Evolutionary conservation across 805 yeast species (phyloP), one percentile per base, ranked within the genome.

Genomic region (Maudiozyma pseudohumilis): DNA sequence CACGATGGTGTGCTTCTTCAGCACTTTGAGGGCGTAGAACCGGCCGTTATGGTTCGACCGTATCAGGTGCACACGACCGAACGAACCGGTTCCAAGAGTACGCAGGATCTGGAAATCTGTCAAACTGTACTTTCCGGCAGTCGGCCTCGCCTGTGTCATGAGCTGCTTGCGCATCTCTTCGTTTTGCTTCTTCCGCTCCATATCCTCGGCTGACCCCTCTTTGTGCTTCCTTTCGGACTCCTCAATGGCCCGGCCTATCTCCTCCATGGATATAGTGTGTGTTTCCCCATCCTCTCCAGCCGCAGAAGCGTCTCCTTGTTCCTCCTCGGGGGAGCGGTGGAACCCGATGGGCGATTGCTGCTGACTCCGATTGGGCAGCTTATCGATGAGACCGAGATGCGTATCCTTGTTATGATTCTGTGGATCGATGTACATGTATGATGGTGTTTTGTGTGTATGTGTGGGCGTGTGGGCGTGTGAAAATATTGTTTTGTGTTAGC

Each of bases 21-120:
- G 71, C 21, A 83, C 94, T 56, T 87, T 87, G 64, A 87, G 79
- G 15, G 96, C 96, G 56, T 87, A 87, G 57, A 73, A 87, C 29
- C 95, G 71, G 19, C 89, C 85, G 61, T 87, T 87, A 61, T 87
- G 95, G 24, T 81, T 83, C 3, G 87, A 76, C 29, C 92, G 67
- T 6, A 84, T 94, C 39, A 87, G 65, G 61, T 87, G 96, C 29
- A 87, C 96, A 42, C 96, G 70, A 18, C 96, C 96, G 63, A 87
- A 87, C 2, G 95, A 86, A 1, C 96, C 96, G 0, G 96, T 87
- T 1, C 96, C 96, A 40, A 87, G 66, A 2, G 96, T 87, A 46
- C 95, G 70, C 69, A 81, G 70, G 41, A 86, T 77, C 48, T 77
- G 80, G 55, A 87, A 87, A 63, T 87, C 96, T 18, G 68, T 60